A percentile compares a stretch with the other conserved stretches of the same genome.
These are phyloP conservation scores for Gamsiella multidivaricata DNA, from an alignment of 192 early-diverging fungal genomes.

Conservation along the genomic window DNA sequence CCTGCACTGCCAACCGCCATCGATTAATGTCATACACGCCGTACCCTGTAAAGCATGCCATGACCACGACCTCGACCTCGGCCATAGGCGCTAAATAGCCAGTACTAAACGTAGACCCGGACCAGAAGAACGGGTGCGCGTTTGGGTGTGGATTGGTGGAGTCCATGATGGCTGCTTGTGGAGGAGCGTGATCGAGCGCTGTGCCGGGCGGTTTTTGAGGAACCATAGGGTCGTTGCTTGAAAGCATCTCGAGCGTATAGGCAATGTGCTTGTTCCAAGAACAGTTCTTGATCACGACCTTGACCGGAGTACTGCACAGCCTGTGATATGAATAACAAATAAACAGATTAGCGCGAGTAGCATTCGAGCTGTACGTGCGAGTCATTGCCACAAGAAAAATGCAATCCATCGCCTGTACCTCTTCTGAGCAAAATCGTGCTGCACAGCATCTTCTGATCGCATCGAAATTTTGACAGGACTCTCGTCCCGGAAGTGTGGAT, in stretches of 20 bases:
- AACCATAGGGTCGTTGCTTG: conserved; percentile 35
- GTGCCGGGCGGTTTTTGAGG: conserved; percentile 19
- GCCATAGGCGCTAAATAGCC: conserved; percentile 68
- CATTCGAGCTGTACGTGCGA: background rate
- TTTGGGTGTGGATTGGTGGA: conserved; percentile 37
- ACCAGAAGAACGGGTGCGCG: conserved; percentile 68
- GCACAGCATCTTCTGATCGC: conserved; percentile 52
- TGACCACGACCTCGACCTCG: conserved; percentile 53
- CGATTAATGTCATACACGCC: conserved; percentile 83
- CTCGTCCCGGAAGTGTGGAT: conserved; percentile 70
- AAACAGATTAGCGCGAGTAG: background rate
- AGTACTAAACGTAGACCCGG: conserved; percentile 65
- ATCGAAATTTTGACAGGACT: conserved; percentile 75
- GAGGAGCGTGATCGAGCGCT: conserved; percentile 8
- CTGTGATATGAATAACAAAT: conserved; percentile 40
- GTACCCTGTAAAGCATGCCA: conserved; percentile 67
- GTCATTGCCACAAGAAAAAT: background rate
- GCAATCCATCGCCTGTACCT: too few species aligned
- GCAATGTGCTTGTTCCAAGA: conserved; percentile 72
- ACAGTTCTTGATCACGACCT: conserved; percentile 71
- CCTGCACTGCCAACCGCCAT: conserved; percentile 71
- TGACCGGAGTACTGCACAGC: conserved; percentile 66
- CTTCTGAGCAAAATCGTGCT: conserved; percentile 58
- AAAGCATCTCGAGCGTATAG: conserved; percentile 70
- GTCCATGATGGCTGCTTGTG: conserved; percentile 18